phyloP scores from a whole-genome alignment of 345 rosid species.

The Eucalyptus brandiana region DNA sequence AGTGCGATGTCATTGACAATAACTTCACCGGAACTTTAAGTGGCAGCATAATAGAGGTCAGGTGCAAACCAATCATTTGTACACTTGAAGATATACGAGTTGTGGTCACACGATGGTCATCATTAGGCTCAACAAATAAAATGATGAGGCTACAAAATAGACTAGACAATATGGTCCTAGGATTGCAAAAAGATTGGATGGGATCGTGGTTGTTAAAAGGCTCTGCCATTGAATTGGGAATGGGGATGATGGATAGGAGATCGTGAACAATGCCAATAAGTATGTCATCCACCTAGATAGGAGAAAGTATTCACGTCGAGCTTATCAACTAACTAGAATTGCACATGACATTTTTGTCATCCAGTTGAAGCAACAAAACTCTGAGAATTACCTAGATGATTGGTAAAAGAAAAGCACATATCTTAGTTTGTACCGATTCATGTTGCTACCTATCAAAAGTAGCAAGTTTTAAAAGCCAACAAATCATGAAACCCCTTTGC shows the following conservation, averaged over 20 bases:
- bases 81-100: too few species aligned
- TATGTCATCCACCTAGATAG: background rate
- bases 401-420: background rate
- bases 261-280: background rate
- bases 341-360: background rate
- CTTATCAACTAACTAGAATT: background rate
- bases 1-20: too few species aligned
- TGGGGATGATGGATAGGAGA: background rate
- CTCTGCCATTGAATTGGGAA: accelerated
- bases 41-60: background rate
- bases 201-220: background rate
- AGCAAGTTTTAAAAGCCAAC: background rate
- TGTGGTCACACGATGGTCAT: too few species aligned
- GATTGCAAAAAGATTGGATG: background rate
- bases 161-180: background rate
- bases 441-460: background rate
- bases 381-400: background rate
- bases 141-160: too few species aligned
- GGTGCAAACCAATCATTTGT: background rate
- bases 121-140: background rate
- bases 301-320: background rate
- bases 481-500: background rate
- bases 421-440: too few species aligned
- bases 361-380: background rate
- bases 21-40: too few species aligned